Base-by-base conservation (phyloP, 2,329 filamentous ascomycete genomes). In the Macrophomina phaseolina region DNA sequence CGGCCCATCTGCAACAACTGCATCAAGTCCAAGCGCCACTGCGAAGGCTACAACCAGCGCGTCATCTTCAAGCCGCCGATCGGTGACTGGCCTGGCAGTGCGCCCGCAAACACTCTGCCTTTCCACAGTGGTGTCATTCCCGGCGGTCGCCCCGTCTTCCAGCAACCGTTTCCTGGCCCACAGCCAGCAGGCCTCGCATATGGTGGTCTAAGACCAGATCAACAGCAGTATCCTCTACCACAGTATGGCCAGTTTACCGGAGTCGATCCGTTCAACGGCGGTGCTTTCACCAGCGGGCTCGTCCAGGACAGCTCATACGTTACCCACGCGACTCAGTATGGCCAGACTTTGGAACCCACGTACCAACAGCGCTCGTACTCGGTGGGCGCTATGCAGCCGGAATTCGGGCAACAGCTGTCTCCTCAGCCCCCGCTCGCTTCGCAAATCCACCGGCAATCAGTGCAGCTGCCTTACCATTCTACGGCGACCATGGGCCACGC, bases 1-100 rank as follows among this genome's bases (percentile, higher is more conserved):
- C 87, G 90, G 60, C 92, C 92, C 32, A 90, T 86, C 34, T 95
- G 92, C 79, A 89, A 86, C 74, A 96, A 96, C 75, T 96, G 92
- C 80, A 88, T 91, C 81, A 95, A 94, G 75, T 94, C 91, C 18
- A 94, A 94, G 78, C 86, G 92, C 14, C 84, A 89, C 70, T 96
- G 92, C 76, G 91, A 95, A 77, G 92, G 92, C 64, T 95, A 95
- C 77, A 93, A 89, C 71, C 90, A 92, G 76, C 87, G 90, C 55
- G 89, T 95, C 64, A 84, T 93, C 67, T 95, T 94, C 84, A 94
- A 93, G 76, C 86, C 91, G 61, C 89, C 90, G 67, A 87, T 88
- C 63, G 83, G 86, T 81, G 86, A 71, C 81, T 82, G 71, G 78
- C 76, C 73, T 80, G 80, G 55, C 81, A 82, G 53, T 80, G 34